Evolutionary conservation across 2,329 filamentous ascomycete species (phyloP).

Genomic region (Fusarium pseudocircinatum): DNA sequence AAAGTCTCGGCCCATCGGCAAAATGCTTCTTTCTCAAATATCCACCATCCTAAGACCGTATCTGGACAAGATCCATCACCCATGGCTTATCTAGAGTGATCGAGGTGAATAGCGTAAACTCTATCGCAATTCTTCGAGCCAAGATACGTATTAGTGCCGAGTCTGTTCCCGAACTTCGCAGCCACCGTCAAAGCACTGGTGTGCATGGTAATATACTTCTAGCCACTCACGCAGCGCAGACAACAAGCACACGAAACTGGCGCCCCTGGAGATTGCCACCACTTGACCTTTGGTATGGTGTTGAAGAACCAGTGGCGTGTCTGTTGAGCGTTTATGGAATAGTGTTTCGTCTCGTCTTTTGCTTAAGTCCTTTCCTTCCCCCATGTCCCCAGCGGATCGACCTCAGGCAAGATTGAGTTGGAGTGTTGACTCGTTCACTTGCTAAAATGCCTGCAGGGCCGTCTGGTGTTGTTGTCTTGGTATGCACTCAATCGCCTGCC

Average conservation of each 20-base stretch:
- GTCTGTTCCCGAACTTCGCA: neutral
- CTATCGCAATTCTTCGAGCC: neutral
- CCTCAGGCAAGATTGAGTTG: neutral
- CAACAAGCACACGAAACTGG: neutral
- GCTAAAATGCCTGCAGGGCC: constrained; percentile 4
- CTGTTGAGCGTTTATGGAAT: neutral
- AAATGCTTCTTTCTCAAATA: neutral
- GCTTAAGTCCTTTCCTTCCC: neutral
- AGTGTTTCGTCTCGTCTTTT: neutral
- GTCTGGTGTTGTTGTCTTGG: constrained; percentile 6
- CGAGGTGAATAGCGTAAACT: accelerated
- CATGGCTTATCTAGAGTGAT: neutral
- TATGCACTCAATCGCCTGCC: neutral
- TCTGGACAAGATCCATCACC: neutral
- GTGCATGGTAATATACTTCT: neutral
- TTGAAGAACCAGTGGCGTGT: neutral
- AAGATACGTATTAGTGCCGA: neutral
- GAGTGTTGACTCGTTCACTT: accelerated
- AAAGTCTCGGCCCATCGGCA: neutral
- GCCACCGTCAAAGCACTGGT: neutral
- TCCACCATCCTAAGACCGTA: accelerated
- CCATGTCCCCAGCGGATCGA: too few species aligned
- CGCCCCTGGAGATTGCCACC: neutral
- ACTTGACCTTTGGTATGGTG: neutral
- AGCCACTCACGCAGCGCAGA: accelerated